Percentiles rank a stretch among this genome's conserved stretches.
Conservation (phyloP, 2,329 filamentous ascomycete genomes). For the Phaeophleospora eucalypticola region DNA sequence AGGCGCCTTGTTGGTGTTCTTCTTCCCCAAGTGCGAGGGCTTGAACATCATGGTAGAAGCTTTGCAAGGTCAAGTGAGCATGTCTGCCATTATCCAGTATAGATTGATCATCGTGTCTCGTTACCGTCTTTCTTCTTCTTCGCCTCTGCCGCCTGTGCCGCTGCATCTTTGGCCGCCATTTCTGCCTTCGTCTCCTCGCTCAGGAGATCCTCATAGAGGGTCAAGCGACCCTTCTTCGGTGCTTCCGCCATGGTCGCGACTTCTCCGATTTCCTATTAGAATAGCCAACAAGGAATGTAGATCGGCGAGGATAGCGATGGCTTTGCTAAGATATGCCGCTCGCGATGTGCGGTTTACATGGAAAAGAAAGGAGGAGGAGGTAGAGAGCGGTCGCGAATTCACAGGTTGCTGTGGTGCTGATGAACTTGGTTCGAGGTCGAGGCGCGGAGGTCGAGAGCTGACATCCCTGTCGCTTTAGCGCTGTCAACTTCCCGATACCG, state of each 20-base stretch:
- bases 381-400: background rate
- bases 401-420: too few species aligned
- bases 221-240: slow-evolving; percentile 26
- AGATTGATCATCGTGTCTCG: slow-evolving; percentile 34
- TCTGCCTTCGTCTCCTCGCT: slow-evolving; percentile 60
- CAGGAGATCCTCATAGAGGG: slow-evolving; percentile 72
- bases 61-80: slow-evolving; percentile 48
- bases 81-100: slow-evolving; percentile 31
- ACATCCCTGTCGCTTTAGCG: too few species aligned
- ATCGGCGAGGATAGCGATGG: background rate
- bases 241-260: slow-evolving; percentile 19
- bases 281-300: background rate
- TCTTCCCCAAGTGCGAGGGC: slow-evolving; percentile 60
- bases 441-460: too few species aligned
- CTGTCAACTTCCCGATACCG: too few species aligned
- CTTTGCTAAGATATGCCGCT: background rate
- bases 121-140: slow-evolving; percentile 61
- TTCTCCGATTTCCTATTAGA: background rate
- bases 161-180: slow-evolving; percentile 51
- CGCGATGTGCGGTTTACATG: background rate
- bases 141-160: slow-evolving; percentile 47
- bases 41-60: slow-evolving; percentile 72
- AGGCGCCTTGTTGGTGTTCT: slow-evolving; percentile 53
- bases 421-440: background rate
- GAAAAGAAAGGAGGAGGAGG: background rate